Evolutionary conservation across 352 stramenopile genomes (phyloP).

Genomic region (Phytopythium ostracodes): DNA sequence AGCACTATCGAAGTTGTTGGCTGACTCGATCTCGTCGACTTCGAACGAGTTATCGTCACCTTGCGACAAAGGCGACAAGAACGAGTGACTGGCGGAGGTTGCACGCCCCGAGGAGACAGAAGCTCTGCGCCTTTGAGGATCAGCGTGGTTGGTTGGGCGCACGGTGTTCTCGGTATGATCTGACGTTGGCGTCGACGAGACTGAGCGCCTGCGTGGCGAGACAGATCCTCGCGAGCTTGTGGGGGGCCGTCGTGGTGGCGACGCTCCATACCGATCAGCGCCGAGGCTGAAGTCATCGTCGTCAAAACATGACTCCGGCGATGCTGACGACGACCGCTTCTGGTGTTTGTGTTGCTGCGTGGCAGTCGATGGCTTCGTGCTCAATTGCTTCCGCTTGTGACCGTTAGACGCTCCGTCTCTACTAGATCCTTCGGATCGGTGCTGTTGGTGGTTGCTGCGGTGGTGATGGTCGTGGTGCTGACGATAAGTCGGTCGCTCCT

Average conservation of each 20-base stretch:
- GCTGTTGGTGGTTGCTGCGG: not conserved
- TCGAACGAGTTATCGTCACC: constrained; percentile 5
- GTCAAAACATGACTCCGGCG: constrained; percentile 3
- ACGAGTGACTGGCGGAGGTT: constrained; percentile 3
- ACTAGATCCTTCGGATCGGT: not conserved
- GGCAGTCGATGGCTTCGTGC: not conserved
- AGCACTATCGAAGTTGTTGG: not conserved
- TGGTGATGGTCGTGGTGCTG: not conserved
- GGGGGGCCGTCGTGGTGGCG: constrained; percentile 21
- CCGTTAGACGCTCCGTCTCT: constrained; percentile 1
- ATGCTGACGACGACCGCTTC: not conserved
- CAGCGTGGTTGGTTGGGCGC: not conserved
- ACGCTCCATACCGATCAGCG: constrained; percentile 17
- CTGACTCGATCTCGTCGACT: constrained; percentile 5
- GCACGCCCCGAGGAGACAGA: not conserved
- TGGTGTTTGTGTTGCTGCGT: not conserved
- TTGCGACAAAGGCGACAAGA: constrained; percentile 3
- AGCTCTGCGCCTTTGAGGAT: not conserved
- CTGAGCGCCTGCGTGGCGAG: not conserved
- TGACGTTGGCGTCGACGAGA: not conserved
- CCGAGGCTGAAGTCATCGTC: constrained; percentile 23
- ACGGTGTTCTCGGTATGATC: not conserved
- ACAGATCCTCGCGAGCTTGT: constrained; percentile 5
- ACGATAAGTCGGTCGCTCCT: not conserved
- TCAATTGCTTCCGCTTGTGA: constrained; percentile 8